Percentiles rank a stretch among this genome's conserved stretches.
phyloP scores from a whole-genome alignment of 1,139 yeast species.

The Diutina catenulata region DNA sequence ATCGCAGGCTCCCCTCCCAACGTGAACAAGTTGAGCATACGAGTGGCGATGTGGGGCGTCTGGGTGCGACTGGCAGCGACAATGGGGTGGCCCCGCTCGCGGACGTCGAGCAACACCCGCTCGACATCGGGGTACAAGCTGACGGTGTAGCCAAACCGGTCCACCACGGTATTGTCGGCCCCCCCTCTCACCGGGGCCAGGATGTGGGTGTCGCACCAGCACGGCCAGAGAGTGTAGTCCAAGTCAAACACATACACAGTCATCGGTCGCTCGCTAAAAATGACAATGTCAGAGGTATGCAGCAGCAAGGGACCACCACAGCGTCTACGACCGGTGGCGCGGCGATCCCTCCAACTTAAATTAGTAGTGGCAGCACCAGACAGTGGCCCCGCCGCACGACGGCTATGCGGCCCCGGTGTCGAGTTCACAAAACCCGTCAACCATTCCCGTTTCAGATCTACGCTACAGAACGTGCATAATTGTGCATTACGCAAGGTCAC shows the following conservation, averaged over 20 bases:
- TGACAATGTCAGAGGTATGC: no score
- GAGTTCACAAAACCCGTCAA: no score
- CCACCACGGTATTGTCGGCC: slow-evolving; percentile 19
- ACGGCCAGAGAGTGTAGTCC: slow-evolving; percentile 70
- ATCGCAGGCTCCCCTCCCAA: slow-evolving; percentile 37
- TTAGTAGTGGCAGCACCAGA: no score
- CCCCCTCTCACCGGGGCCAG: slow-evolving; percentile 33
- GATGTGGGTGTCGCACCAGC: slow-evolving; percentile 60
- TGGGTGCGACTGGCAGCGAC: slow-evolving; percentile 61
- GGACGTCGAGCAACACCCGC: slow-evolving; percentile 35
- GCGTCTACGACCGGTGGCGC: no score
- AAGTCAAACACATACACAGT: slow-evolving; percentile 44
- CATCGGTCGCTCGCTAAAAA: no score
- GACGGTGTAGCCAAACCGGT: slow-evolving; percentile 35
- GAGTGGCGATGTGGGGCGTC: slow-evolving; percentile 50
- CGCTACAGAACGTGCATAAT: no score
- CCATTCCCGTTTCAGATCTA: no score
- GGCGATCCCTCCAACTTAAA: no score
- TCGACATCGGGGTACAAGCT: slow-evolving; percentile 52
- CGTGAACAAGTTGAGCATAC: slow-evolving; percentile 36
- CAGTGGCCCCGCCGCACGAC: no score
- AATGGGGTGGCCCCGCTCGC: slow-evolving; percentile 30
- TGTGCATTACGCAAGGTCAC: no score
- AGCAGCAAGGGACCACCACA: no score
- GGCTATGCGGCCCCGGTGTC: no score